Conservation (phyloP, 2,329 filamentous ascomycete species). For the Aspergillus sp. region DNA sequence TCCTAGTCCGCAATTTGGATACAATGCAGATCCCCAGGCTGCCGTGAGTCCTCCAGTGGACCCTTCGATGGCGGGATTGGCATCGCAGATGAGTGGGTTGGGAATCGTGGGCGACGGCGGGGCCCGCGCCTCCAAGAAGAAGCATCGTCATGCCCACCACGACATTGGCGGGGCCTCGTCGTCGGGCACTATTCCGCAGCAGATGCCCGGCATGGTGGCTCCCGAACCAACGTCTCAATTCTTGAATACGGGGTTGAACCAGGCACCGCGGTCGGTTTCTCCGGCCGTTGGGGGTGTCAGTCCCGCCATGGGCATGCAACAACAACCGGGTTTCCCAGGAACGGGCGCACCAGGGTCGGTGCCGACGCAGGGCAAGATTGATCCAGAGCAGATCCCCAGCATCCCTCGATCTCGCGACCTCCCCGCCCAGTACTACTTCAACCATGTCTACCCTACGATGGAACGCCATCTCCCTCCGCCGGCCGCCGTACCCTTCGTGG, state of each 20-base stretch:
- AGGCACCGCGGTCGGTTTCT: slow-evolving; percentile 30
- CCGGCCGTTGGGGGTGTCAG: slow-evolving; percentile 16
- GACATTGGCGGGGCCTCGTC: slow-evolving; percentile 69
- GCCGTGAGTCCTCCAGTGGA: slow-evolving; percentile 25
- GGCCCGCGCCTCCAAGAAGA: slow-evolving; percentile 68
- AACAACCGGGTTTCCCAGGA: slow-evolving; percentile 46
- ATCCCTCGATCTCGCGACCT: slow-evolving; percentile 81
- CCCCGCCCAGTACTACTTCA: slow-evolving; percentile 79
- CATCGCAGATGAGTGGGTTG: slow-evolving; percentile 72
- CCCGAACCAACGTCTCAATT: slow-evolving; percentile 57
- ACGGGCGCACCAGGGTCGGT: slow-evolving; percentile 50
- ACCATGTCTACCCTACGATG: slow-evolving; percentile 90
- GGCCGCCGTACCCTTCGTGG: slow-evolving; percentile 82
- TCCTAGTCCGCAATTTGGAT: slow-evolving; percentile 26
- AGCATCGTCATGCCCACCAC: slow-evolving; percentile 91
- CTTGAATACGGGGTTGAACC: slow-evolving; percentile 55
- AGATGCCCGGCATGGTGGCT: slow-evolving; percentile 68
- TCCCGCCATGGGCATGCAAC: slow-evolving; percentile 26
- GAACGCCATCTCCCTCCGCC: slow-evolving; percentile 91
- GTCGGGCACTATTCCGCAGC: slow-evolving; percentile 46
- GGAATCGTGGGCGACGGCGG: slow-evolving; percentile 57
- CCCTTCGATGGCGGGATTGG: slow-evolving; percentile 41
- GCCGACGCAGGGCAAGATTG: slow-evolving; percentile 71
- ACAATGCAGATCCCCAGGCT: slow-evolving; percentile 28
- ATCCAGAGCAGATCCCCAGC: slow-evolving; percentile 90